Evolutionary conservation across 2,329 filamentous ascomycete genomes (phyloP).

Genomic region (Talaromyces pinophilus): DNA sequence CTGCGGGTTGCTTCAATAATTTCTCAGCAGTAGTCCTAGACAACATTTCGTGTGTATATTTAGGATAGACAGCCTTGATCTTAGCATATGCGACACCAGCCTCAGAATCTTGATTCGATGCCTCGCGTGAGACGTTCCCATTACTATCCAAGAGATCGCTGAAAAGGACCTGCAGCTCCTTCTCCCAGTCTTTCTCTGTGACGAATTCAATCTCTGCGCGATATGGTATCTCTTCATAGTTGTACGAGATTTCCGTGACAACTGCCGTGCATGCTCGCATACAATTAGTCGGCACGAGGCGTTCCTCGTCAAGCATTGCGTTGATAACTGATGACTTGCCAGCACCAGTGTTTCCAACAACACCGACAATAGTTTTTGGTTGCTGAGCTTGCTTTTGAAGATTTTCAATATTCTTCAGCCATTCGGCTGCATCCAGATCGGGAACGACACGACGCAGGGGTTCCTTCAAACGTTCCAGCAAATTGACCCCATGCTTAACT

Average conservation of each 20-base stretch:
- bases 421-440: constrained; percentile 14
- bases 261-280: constrained; percentile 65
- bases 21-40: constrained; percentile 38
- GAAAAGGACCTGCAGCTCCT: constrained; percentile 54
- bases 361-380: constrained; percentile 50
- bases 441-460: constrained; percentile 12
- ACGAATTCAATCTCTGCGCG: constrained; percentile 62
- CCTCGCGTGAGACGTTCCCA: constrained; percentile 43
- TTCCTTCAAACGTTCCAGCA: constrained; percentile 13
- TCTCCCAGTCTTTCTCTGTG: constrained; percentile 52
- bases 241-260: constrained; percentile 62
- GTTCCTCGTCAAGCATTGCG: constrained; percentile 62
- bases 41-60: constrained; percentile 46
- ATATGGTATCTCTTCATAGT: constrained; percentile 52
- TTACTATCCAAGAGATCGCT: constrained; percentile 50
- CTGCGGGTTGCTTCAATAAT: constrained; percentile 46
- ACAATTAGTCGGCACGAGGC: constrained; percentile 58
- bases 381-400: constrained; percentile 11
- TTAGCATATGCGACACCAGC: constrained; percentile 46
- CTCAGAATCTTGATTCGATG: constrained; percentile 48
- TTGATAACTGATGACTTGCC: constrained; percentile 67
- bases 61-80: constrained; percentile 41
- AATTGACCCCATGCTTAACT: constrained; percentile 7
- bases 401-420: constrained; percentile 12
- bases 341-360: constrained; percentile 63